phyloP scores from a whole-genome alignment of 1,284 basidiomycete species.

The Kwoniella shivajii region DNA sequence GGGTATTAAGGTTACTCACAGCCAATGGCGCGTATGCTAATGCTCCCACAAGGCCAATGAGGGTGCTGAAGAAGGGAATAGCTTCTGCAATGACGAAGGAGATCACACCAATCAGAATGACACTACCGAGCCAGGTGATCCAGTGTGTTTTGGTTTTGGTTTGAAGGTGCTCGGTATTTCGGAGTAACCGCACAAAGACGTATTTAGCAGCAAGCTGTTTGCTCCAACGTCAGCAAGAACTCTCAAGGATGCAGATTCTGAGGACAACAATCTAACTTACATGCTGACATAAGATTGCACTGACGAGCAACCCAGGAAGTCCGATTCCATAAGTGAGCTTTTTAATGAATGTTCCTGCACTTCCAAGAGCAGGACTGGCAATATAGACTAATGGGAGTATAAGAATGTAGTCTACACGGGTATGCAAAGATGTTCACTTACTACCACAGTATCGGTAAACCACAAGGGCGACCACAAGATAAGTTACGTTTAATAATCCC shows the following conservation, averaged over 20 bases:
- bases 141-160: constrained; percentile 37
- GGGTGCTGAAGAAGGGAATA: constrained; percentile 44
- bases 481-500: constrained; percentile 41
- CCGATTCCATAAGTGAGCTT: constrained; percentile 52
- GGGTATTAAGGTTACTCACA: constrained; percentile 4
- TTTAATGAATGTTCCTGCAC: constrained; percentile 50
- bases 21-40: constrained; percentile 29
- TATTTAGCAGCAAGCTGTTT: constrained; percentile 27
- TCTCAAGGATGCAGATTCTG: neutral
- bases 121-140: constrained; percentile 39
- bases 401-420: constrained; percentile 1
- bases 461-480: constrained; percentile 37
- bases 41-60: constrained; percentile 40
- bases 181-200: constrained; percentile 44
- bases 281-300: constrained; percentile 23
- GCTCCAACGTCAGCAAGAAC: no score
- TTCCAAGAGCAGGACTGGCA: constrained; percentile 50
- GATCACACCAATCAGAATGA: constrained; percentile 52
- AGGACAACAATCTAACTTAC: constrained; percentile 18
- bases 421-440: constrained; percentile 16
- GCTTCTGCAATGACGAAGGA: constrained; percentile 24
- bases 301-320: constrained; percentile 42
- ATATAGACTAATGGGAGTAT: constrained; percentile 37
- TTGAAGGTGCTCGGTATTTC: constrained; percentile 40
- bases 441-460: constrained; percentile 41